Percentiles rank a stretch among this genome's conserved stretches.
phyloP scores from a whole-genome alignment of 2,329 filamentous ascomycete species.

The Sporothrix pallida region DNA sequence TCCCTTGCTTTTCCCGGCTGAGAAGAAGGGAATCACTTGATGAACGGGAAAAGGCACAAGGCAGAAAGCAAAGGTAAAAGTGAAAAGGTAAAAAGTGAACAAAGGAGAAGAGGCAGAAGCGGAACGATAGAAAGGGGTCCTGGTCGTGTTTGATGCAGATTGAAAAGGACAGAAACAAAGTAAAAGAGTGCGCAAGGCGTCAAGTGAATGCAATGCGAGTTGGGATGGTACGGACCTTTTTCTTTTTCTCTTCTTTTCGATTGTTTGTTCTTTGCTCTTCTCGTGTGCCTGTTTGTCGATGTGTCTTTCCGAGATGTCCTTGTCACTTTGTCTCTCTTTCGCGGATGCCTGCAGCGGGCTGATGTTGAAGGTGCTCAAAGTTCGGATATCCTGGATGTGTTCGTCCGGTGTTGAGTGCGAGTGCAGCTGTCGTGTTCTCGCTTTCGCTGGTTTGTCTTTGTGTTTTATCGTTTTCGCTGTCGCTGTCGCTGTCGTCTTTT shows the following conservation, averaged over 20 bases:
- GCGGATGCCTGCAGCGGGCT: conserved; percentile 19
- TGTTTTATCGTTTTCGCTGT: background rate
- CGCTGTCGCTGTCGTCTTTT: background rate
- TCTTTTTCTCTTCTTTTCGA: background rate
- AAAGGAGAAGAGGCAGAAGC: background rate
- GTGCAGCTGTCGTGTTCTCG: background rate
- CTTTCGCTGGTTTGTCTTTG: background rate
- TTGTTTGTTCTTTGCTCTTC: background rate
- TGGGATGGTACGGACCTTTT: conserved; percentile 6
- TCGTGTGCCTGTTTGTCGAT: background rate
- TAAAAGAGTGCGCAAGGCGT: background rate
- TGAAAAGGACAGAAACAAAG: background rate
- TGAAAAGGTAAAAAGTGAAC: background rate
- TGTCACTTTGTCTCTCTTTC: background rate
- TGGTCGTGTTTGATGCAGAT: conserved; percentile 13
- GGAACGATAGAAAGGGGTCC: background rate
- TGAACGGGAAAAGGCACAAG: conserved; percentile 12
- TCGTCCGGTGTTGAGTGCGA: background rate
- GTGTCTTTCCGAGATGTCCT: background rate
- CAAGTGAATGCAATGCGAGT: conserved; percentile 2
- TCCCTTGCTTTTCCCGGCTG: conserved; percentile 22
- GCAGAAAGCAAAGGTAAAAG: background rate
- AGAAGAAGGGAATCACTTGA: conserved; percentile 16
- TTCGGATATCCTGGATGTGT: conserved; percentile 1
- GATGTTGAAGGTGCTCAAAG: background rate